Conservation (phyloP, 345 rosid species). For the Brassica incana region DNA sequence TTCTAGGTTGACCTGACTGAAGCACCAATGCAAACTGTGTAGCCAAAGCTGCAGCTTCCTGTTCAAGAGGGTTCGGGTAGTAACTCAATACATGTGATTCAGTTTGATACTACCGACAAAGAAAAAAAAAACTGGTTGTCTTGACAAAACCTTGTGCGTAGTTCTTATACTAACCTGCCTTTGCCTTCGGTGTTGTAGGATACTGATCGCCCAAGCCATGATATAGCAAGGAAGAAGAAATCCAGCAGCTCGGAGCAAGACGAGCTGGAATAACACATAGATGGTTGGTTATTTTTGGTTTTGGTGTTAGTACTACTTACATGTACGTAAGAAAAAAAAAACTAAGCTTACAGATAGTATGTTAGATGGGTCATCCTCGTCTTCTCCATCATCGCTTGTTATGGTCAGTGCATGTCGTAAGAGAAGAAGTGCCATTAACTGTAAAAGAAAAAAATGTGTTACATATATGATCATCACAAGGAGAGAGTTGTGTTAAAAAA, state of each 20-base stretch:
- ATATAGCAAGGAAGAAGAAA: slow-evolving; percentile 95
- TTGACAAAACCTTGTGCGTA: background rate
- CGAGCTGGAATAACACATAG: slow-evolving; percentile 51
- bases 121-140: background rate
- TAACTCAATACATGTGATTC: slow-evolving; percentile 1
- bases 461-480: background rate
- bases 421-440: slow-evolving; percentile 89
- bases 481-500: background rate
- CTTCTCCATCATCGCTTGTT: slow-evolving; percentile 69
- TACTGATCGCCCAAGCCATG: slow-evolving; percentile 98
- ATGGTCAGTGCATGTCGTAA: slow-evolving; percentile 73
- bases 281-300: background rate
- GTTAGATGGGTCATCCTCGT: slow-evolving; percentile 69
- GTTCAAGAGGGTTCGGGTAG: slow-evolving; percentile 24
- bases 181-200: slow-evolving; percentile 83
- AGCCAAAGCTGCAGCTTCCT: slow-evolving; percentile 92
- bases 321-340: background rate
- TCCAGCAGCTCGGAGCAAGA: slow-evolving; percentile 71
- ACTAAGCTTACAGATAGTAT: slow-evolving; percentile 69
- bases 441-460: slow-evolving; percentile 21
- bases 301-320: background rate
- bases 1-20: slow-evolving; percentile 72
- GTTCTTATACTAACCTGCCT: slow-evolving; percentile 60
- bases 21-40: slow-evolving; percentile 91
- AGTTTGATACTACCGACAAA: background rate